Conservation (phyloP, 2,329 filamentous ascomycete genomes). For the Hymenoscyphus fructigenus region DNA sequence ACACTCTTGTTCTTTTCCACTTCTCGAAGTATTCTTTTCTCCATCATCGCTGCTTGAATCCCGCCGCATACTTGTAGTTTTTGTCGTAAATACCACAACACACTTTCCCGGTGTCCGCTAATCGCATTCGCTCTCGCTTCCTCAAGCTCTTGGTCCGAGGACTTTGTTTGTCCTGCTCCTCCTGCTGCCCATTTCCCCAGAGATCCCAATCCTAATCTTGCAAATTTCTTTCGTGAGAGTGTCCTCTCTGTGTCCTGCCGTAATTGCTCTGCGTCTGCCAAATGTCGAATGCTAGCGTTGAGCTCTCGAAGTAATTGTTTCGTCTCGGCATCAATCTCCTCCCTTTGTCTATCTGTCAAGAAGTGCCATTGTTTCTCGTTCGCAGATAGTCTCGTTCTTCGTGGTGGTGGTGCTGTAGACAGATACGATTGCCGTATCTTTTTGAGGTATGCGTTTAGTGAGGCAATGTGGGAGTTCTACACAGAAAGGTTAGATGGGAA, state of each 20-base stretch:
- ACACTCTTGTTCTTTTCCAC: slow-evolving; percentile 88
- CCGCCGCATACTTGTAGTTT: slow-evolving; percentile 73
- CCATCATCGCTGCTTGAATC: slow-evolving; percentile 89
- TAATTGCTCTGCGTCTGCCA: slow-evolving; percentile 79
- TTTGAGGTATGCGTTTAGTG: slow-evolving; percentile 76
- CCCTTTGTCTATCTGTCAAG: slow-evolving; percentile 77
- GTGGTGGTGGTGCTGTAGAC: slow-evolving; percentile 68
- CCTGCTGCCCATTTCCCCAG: slow-evolving; percentile 68
- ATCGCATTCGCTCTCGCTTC: slow-evolving; percentile 69
- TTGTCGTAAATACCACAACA: slow-evolving; percentile 79
- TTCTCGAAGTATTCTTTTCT: slow-evolving; percentile 78
- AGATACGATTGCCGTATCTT: slow-evolving; percentile 89
- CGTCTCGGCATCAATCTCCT: slow-evolving; percentile 83
- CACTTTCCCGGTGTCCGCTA: slow-evolving; percentile 72
- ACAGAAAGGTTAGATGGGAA: slow-evolving; percentile 19
- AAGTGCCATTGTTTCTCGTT: slow-evolving; percentile 33
- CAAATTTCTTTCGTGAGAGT: slow-evolving; percentile 69
- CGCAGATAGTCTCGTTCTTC: slow-evolving; percentile 38
- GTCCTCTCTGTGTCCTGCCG: slow-evolving; percentile 73
- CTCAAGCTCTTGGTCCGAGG: slow-evolving; percentile 66
- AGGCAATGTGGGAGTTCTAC: slow-evolving; percentile 81
- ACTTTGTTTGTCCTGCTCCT: slow-evolving; percentile 53
- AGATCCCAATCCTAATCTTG: slow-evolving; percentile 59
- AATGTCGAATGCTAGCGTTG: slow-evolving; percentile 73
- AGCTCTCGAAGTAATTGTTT: slow-evolving; percentile 84